phyloP scores from a whole-genome alignment of 2,329 filamentous ascomycete genomes.

The Aciculosporium take region DNA sequence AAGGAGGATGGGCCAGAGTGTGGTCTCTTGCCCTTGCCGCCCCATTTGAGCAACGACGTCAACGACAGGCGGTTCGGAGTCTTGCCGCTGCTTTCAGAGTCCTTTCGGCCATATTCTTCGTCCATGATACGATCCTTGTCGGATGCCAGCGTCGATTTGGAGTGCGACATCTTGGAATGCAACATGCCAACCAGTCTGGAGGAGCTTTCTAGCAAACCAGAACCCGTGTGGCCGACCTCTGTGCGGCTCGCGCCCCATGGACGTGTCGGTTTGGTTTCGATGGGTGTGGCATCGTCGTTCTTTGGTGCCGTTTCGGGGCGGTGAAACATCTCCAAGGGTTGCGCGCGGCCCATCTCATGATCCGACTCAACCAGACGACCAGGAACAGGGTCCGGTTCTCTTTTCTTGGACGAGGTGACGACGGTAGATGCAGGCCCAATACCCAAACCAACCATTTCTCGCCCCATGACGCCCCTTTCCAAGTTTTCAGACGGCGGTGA shows the following conservation, averaged over 20 bases:
- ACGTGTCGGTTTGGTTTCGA: not conserved
- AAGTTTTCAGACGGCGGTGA: conserved; percentile 40
- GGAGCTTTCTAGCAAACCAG: conserved; percentile 12
- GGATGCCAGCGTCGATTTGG: conserved; percentile 32
- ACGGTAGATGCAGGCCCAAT: conserved; percentile 40
- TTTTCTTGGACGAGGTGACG: conserved; percentile 42
- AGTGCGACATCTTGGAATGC: conserved; percentile 32
- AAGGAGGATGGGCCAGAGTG: conserved; percentile 58
- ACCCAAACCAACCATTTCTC: conserved; percentile 41
- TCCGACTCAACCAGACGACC: conserved; percentile 13
- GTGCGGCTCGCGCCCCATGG: not conserved
- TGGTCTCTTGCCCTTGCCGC: conserved; percentile 43
- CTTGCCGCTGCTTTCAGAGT: conserved; percentile 38
- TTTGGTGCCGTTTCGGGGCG: conserved; percentile 14
- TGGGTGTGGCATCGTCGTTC: conserved; percentile 2
- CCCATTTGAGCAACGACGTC: conserved; percentile 62
- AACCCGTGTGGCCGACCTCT: conserved; percentile 11
- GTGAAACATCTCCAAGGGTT: conserved; percentile 17
- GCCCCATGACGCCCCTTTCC: conserved; percentile 45
- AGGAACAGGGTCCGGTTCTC: conserved; percentile 10
- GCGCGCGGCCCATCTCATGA: conserved; percentile 8
- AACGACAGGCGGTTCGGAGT: conserved; percentile 37
- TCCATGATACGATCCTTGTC: conserved; percentile 29
- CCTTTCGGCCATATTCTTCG: conserved; percentile 35
- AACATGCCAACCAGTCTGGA: conserved; percentile 24